Evolutionary conservation across 192 early-diverging fungal genomes (phyloP).

Genomic region (Coemansia sp.): DNA sequence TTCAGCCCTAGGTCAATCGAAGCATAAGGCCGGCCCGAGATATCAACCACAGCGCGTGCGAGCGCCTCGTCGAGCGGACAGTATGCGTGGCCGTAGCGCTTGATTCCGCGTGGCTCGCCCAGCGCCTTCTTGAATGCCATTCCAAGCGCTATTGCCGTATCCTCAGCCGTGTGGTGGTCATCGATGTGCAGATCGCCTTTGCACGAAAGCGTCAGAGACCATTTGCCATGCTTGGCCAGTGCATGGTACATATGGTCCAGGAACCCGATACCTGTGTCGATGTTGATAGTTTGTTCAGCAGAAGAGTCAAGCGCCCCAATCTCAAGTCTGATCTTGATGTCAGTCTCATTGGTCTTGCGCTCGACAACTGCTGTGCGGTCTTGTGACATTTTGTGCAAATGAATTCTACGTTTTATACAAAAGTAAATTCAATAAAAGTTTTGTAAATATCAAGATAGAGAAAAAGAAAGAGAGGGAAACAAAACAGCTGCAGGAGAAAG

Average conservation of each 20-base stretch:
- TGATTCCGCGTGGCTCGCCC: constrained; percentile 84
- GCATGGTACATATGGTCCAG: constrained; percentile 99
- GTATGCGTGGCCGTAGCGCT: constrained; percentile 91
- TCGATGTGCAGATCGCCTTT: constrained; percentile 95
- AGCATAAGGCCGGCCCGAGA: constrained; percentile 90
- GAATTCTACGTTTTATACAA: not conserved
- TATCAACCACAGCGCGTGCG: constrained; percentile 92
- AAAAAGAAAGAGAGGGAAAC: constrained; percentile 3
- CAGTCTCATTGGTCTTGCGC: constrained; percentile 95
- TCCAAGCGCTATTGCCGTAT: constrained; percentile 91
- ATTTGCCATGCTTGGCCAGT: constrained; percentile 92
- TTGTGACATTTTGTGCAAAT: constrained; percentile 19
- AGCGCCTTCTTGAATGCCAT: constrained; percentile 92
- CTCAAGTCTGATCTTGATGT: constrained; percentile 71
- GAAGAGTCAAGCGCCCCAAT: constrained; percentile 60
- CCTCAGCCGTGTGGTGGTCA: constrained; percentile 98
- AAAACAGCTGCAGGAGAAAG: not conserved
- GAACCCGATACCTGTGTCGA: constrained; percentile 95
- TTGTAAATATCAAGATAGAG: not conserved
- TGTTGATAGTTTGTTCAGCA: constrained; percentile 69
- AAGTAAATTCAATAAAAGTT: not conserved
- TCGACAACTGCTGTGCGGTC: constrained; percentile 59
- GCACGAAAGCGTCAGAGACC: constrained; percentile 85
- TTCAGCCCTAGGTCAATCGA: constrained; percentile 83
- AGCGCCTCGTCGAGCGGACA: constrained; percentile 97